Base-by-base conservation (phyloP, 2,329 filamentous ascomycete species). In the Daldinia eschscholtzii region DNA sequence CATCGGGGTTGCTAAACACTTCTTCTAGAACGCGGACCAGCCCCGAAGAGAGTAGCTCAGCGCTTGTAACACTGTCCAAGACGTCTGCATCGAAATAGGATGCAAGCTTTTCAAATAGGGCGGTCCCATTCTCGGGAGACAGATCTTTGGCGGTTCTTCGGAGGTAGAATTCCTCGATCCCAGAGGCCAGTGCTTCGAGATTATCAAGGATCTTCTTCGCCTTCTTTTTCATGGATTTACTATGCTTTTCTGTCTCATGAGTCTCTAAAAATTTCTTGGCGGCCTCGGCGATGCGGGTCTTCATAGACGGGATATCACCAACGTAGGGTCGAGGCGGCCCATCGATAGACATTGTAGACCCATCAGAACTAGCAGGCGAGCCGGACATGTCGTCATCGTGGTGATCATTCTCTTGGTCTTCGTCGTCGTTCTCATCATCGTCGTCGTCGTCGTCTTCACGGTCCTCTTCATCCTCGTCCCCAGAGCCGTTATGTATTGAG, bases 41-140 rank as follows among this genome's bases (percentile, higher is more conserved):
- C 18, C 94, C 93, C 1, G 96, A 98, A 33, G 93, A 93, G 59
- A 98, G 88, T 35, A 99, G 84, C 78, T 99, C 96, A 55, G 95
- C 94, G 80, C 96, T 99, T 0, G 96, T 99, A 60, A 98, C 94
- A 78, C 93, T 97, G 76, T 97, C 92, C 61, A 97, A 81, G 1
- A 96, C 91, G 80, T 98, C 93, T 0, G 91, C 90, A 75, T 97
- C 92, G 74, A 99, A 99, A 76, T 96, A 94, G 2, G 88, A 87
- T 0, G 94, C 93, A 65, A 99, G 83, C 57, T 87, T 88, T 35
- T 85, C 83, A 80, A 98, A 98, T 0, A 97, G 83, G 2, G 85
- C 82, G 35, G 85, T 83, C 10, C 92, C 93, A 44, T 87, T 81
- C 20, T 83, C 80, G 1, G 81, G 77, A 4, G 81, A 78, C 10